A percentile compares a stretch with the other conserved stretches of the same genome.
Evolutionary conservation across 805 yeast genomes (phyloP).

Genomic region (Candida michaelii): DNA sequence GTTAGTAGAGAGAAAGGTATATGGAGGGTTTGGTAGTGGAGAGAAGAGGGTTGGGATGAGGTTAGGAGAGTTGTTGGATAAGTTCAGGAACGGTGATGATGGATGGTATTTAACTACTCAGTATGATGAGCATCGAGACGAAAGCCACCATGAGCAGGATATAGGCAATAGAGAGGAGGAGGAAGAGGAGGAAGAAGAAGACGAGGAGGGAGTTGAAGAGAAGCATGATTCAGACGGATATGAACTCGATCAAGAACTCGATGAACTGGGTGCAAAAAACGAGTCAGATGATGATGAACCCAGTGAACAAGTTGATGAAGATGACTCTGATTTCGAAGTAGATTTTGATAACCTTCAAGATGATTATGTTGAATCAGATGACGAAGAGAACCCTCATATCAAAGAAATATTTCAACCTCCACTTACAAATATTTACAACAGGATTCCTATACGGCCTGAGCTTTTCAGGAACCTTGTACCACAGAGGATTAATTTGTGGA

Average conservation of each 20-base stretch:
- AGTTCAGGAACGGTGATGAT: conserved; percentile 40
- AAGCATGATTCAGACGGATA: conserved; percentile 34
- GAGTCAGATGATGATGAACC: too few species aligned
- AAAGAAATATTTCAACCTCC: conserved; percentile 62
- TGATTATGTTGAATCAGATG: conserved; percentile 44
- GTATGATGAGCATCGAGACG: conserved; percentile 49
- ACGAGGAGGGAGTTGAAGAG: conserved; percentile 49
- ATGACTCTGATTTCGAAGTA: conserved; percentile 28
- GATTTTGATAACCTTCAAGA: conserved; percentile 42
- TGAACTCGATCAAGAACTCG: conserved; percentile 18
- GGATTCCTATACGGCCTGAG: conserved; percentile 39
- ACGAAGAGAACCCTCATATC: conserved; percentile 27
- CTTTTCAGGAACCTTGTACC: conserved; percentile 49
- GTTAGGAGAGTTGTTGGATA: conserved; percentile 47
- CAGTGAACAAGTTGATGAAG: conserved; percentile 1
- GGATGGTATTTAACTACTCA: conserved; percentile 67
- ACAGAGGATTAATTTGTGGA: conserved; percentile 76
- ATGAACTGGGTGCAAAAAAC: too few species aligned
- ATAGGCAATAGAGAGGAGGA: too few species aligned
- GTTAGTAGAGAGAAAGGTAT: conserved; percentile 57
- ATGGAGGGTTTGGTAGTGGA: conserved; percentile 70
- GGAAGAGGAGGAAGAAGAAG: conserved; percentile 18
- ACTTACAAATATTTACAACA: conserved; percentile 38
- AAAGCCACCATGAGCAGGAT: too few species aligned
- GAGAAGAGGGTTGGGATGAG: conserved; percentile 50